Base-by-base conservation (phyloP, 768 basidiomycete genomes). In the Cantharellus anzutake region DNA sequence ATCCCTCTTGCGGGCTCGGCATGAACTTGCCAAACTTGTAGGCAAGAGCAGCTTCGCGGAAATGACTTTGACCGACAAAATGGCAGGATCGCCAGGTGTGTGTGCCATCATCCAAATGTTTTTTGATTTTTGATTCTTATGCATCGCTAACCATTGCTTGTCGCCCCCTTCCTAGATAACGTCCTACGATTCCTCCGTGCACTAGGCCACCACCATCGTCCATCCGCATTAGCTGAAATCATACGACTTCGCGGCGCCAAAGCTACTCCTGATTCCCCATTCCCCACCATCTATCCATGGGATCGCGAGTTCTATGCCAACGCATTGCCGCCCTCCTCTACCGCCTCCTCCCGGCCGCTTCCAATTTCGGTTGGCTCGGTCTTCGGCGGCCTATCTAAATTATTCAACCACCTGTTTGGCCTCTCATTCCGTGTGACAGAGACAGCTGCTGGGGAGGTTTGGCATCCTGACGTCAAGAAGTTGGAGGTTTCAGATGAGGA, bases 291-390 rank as follows among this genome's bases (percentile, higher is more conserved):
- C 52, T 7, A 55, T 14, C 14, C 91, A n/a, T 99, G 96, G 96
- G 96, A 98, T 71, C 78, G 92, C 64, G 93, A 97, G 64, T 94
- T 83, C 68, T 97, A 91, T 70, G 85, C 88, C 5, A 78, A 82
- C 7, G 56, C 68, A 3, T 84, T 89, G 37, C 80, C 85, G 60
- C 73, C 85, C 35, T 7, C 11, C 14, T 37, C 52, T 37, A 69
- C 71, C 86, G 62, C 72, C 89, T 62, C 80, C 82, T 38, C 3
- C 61, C 64, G 20, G 69, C 73, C 56, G 16, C 11, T 16, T 41
- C 40, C 56, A 11, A 14, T 0, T 75, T 69, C 66, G 73, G 74
- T 89, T 20, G 96, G 96, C n/a, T 86, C 84, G 4, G 83, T 87
- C 64, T 84, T 98, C 67, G 83, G 84, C 76, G 93, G 86, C 3